Conservation (phyloP, 2,329 filamentous ascomycete species). For the Stachybotrys echinatus region DNA sequence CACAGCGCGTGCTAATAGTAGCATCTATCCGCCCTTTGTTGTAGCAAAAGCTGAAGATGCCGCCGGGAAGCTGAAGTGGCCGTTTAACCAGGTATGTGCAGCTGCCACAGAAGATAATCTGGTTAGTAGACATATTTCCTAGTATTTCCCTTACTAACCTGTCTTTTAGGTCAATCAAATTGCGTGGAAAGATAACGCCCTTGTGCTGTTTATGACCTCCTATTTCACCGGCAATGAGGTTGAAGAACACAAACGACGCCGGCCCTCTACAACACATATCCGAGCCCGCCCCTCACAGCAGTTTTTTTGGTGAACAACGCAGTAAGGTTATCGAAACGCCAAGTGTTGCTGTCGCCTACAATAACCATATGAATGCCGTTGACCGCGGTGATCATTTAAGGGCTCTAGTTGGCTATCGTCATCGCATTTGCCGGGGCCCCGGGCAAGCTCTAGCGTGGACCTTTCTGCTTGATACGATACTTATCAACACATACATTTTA, state of each 20-base stretch:
- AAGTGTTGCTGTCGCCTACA: conserved; percentile 4
- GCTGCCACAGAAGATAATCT: not conserved
- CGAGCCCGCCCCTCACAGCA: conserved; percentile 2
- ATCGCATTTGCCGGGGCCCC: conserved; percentile 4
- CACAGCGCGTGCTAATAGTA: conserved; percentile 7
- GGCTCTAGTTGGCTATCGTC: conserved; percentile 2
- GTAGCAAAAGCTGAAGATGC: conserved; percentile 3
- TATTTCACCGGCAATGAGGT: conserved; percentile 1
- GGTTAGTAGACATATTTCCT: not conserved
- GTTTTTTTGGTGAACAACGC: conserved; percentile 6
- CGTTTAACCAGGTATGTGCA: not conserved
- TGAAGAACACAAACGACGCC: not conserved
- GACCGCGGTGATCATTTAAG: conserved; percentile 7
- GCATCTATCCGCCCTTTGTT: conserved; percentile 5
- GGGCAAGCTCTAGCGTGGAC: conserved; percentile 9
- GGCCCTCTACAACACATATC: conserved; percentile 2
- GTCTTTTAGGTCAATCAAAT: conserved; percentile 9
- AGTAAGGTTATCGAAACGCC: conserved; percentile 3
- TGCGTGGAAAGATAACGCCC: conserved; percentile 10
- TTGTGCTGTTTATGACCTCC: conserved; percentile 9
- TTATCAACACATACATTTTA: conserved; percentile 7
- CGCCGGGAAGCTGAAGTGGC: not conserved
- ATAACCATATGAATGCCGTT: conserved; percentile 8
- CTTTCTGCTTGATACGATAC: conserved; percentile 8
- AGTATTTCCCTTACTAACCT: conserved; percentile 5